Evolutionary conservation across 306 rosid species (phyloP).

Genomic region (Fagus crenata): DNA sequence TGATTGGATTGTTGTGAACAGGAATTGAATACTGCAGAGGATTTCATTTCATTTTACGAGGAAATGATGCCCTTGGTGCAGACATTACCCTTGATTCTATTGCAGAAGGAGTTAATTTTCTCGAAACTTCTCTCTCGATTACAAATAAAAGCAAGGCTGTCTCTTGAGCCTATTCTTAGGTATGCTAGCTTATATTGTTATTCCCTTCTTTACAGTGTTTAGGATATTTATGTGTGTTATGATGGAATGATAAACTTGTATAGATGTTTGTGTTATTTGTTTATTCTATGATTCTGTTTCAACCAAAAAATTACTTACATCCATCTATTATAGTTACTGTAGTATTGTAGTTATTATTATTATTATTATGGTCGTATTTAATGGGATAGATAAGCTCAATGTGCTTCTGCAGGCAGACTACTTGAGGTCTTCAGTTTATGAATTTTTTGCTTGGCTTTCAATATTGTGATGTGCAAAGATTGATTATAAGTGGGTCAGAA

Average conservation of each 20-base stretch:
- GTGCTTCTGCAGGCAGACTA: neutral
- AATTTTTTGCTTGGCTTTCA: too few species aligned
- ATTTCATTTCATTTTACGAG: slow-evolving; percentile 78
- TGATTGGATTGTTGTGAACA: slow-evolving; percentile 25
- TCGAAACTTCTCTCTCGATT: slow-evolving; percentile 66
- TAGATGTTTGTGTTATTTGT: neutral
- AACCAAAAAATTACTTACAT: neutral
- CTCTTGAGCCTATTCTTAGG: slow-evolving; percentile 84
- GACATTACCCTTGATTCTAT: slow-evolving; percentile 67
- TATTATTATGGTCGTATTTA: neutral
- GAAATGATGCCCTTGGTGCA: slow-evolving; percentile 64
- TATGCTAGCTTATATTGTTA: slow-evolving; percentile 26
- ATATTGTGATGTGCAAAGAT: neutral
- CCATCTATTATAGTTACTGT: neutral
- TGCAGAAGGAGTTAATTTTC: slow-evolving; percentile 71
- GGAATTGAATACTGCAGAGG: slow-evolving; percentile 92
- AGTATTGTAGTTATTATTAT: neutral
- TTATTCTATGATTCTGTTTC: neutral
- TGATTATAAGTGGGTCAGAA: neutral
- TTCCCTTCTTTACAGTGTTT: slow-evolving; percentile 19
- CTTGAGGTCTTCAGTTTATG: neutral
- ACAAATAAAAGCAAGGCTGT: slow-evolving; percentile 74
- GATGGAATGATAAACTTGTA: neutral
- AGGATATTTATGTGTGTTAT: slow-evolving; percentile 7
- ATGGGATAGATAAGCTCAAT: neutral